Base-by-base conservation (phyloP, 768 basidiomycete genomes). In the Pisolithus microcarpus region DNA sequence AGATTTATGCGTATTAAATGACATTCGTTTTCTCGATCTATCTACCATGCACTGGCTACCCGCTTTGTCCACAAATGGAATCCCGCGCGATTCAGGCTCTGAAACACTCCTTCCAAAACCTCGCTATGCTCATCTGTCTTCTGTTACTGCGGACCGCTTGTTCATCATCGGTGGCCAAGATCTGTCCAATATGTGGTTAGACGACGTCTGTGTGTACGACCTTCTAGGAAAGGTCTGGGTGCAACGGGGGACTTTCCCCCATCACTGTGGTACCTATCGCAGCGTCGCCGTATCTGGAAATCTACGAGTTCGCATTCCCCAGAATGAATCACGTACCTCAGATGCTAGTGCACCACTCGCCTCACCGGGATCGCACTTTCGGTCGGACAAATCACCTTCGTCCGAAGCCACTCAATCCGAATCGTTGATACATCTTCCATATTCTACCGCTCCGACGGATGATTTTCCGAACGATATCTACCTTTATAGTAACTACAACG, bases 111-210 rank as follows among this genome's bases (percentile, higher is more conserved):
- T 80, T 10, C 95, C 95, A 2, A 84, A 85, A 38, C 84, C 92
- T 21, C 84, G 96, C 56, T 98, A 98, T 63, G 95, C 95, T 10
- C 95, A 99, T 65, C 76, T 98, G 10, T 94, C 91, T 13, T 84
- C 91, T 2, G 79, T 97, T 39, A 86, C 90, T 10, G 77, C 85
- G 16, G 84, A 88, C 68, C 77, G 84, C 36, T 77, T 99, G 31
- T 87, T 94, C 65, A 78, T 99, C 60, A 91, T 96, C 46, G 95
- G 96, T 5, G 95, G 95, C 0, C 95, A 99, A 64, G 92, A 98
- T 65, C 80, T 96, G 54, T 81, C 80, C 58, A 95, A 95, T 61
- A 85, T 85, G 44, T 97, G 93, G 87, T 75, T 95, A 23, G 90
- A 97, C 67, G 92, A 97, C 55, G 79, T 95, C 49, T 86, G 90